Percentiles rank a stretch among this genome's conserved stretches.
Evolutionary conservation across 75 land plant species (phyloP).

Genomic region (Picea sitchensis): DNA sequence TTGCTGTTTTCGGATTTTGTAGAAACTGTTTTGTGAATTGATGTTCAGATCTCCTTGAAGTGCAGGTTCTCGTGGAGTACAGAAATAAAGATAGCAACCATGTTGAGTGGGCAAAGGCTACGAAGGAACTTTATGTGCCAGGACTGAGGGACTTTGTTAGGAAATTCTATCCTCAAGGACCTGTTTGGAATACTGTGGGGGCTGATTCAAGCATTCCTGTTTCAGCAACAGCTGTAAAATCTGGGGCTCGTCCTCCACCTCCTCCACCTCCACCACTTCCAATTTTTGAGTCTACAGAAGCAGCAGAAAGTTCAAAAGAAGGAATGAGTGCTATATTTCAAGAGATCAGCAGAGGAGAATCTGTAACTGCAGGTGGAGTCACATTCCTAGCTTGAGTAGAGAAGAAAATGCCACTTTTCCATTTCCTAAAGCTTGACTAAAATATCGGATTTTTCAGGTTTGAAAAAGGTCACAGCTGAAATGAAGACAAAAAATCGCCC

Average conservation of each 20-base stretch:
- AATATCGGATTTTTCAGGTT: slow-evolving; percentile 39
- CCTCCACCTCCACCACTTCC: slow-evolving; percentile 84
- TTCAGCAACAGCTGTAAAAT: slow-evolving; percentile 18
- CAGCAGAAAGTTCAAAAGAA: slow-evolving; percentile 47
- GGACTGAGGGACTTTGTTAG: slow-evolving; percentile 92
- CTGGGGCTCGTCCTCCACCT: slow-evolving; percentile 47
- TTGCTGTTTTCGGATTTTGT: too few species aligned
- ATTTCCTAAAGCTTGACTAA: neutral
- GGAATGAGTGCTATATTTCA: slow-evolving; percentile 92
- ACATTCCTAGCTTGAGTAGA: neutral
- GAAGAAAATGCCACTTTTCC: neutral
- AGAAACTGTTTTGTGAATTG: neutral
- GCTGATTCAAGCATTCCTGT: slow-evolving; percentile 12
- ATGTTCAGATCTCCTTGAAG: neutral
- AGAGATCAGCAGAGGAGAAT: slow-evolving; percentile 78
- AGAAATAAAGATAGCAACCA: slow-evolving; percentile 82
- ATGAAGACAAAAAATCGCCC: slow-evolving; percentile 96
- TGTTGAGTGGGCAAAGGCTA: slow-evolving; percentile 94
- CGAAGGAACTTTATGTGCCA: slow-evolving; percentile 89
- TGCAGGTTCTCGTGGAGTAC: slow-evolving; percentile 86
- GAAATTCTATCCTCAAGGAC: slow-evolving; percentile 74
- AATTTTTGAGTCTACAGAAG: slow-evolving; percentile 35
- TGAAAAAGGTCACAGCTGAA: slow-evolving; percentile 89
- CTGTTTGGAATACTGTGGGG: slow-evolving; percentile 82
- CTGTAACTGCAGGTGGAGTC: slow-evolving; percentile 72